Percentiles rank a stretch among this genome's conserved stretches.
Conservation (phyloP, 768 basidiomycete species). For the Kwoniella sp. region DNA sequence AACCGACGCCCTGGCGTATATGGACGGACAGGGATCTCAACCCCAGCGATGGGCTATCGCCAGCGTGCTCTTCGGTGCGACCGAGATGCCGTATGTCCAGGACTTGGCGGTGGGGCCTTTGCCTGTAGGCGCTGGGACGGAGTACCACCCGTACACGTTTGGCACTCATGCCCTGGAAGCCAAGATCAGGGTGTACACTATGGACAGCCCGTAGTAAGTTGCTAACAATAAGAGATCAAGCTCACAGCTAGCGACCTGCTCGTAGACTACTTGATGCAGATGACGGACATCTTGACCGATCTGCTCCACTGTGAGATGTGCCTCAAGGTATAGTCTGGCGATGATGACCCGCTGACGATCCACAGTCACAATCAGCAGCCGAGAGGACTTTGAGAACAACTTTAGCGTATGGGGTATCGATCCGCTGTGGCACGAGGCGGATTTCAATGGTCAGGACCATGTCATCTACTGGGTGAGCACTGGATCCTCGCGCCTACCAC, state of each 20-base stretch:
- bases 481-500: not conserved
- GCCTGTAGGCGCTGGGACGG: constrained; percentile 53
- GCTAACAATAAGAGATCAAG: not conserved
- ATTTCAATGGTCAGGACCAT: constrained; percentile 19
- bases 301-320: constrained; percentile 25
- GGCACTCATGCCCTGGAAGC: constrained; percentile 13
- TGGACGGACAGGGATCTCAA: constrained; percentile 15
- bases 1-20: constrained; percentile 22
- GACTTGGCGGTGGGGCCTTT: constrained; percentile 33
- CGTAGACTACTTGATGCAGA: constrained; percentile 9
- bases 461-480: constrained; percentile 35
- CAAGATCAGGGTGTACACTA: constrained; percentile 29
- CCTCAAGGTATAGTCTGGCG: not conserved
- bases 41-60: constrained; percentile 33
- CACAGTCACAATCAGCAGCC: constrained; percentile 13
- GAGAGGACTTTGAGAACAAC: constrained; percentile 12
- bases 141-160: constrained; percentile 54
- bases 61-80: constrained; percentile 23
- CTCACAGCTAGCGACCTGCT: constrained; percentile 5
- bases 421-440: constrained; percentile 42
- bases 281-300: constrained; percentile 40
- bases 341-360: not conserved
- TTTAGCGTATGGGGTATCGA: constrained; percentile 39
- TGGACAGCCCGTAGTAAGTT: constrained; percentile 26
- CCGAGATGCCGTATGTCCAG: constrained; percentile 27